Base-by-base conservation (phyloP, 2,329 filamentous ascomycete genomes). In the Penicillium sp. region DNA sequence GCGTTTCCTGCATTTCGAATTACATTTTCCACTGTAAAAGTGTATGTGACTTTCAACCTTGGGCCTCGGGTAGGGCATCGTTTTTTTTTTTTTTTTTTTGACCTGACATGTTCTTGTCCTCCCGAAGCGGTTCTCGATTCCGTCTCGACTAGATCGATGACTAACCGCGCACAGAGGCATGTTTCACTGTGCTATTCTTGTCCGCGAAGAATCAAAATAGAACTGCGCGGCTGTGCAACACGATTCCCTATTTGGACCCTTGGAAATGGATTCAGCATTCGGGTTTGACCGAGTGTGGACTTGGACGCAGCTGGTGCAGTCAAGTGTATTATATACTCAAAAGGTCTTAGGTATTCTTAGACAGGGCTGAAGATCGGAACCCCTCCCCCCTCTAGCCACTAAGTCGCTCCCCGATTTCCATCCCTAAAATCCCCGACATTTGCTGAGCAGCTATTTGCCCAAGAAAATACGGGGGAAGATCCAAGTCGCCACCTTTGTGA, bases 351-450 rank as follows among this genome's bases (percentile, higher is more conserved):
- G 43, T 23, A 33, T 33, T 49, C 40, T 33, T 49, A 27, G 40
- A 55, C 56, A 61, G 59, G 60, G 60, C 59, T 63, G 60, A 63
- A 51, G 52, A 60, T 53, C 56, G 49, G 52, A 48, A 49, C 54
- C 56, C 54, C 60, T 55, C 64, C 54, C 59, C 10, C 10, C 10
- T 27, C 24, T 30, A 48, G 34, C 47, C 47, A 46, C 27, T 50
- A 49, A 32, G 15, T 51, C 21, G 15, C 23, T 27, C 18, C 33
- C 50, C 27, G 54, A 62, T 68, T 61, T 12, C 23, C 18, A n/a
- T 20, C 15, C 68, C 68, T 70, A 65, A 68, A 65, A 58, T 56
- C 61, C 60, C 68, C 68, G 68, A 68, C 37, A 55, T 46, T 41
- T 56, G 46, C 50, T 56, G 39, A 39, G 51, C 46, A 54, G 39